Base-by-base conservation (phyloP, 2,329 filamentous ascomycete species). In the Aspergillus intermedius region DNA sequence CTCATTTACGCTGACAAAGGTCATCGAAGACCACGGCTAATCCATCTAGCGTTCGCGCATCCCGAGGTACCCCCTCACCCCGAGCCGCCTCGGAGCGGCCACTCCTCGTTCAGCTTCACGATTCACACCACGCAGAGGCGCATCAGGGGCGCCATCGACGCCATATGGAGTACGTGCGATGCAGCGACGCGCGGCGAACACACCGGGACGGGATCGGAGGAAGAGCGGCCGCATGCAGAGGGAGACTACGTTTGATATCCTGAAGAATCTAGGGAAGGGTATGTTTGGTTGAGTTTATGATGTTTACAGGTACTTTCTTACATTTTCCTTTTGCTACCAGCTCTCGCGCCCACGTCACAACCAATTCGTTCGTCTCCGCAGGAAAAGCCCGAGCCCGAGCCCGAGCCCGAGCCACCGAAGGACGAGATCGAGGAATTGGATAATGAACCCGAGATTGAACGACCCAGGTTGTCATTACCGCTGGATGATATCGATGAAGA, bases 151-250 rank as follows among this genome's bases (percentile, higher is more conserved):
- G 13, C 78, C 77, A 7, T 74, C 76, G 4, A 81, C 78, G 13
- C 78, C 78, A 1, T 75, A 80, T 68, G 77, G 76, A 22, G 71
- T 80, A 48, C 71, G 75, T 39, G 77, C 78, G 8, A 66, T 79
- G 23, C 74, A 79, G 61, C 74, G 78, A 55, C 76, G 77, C 55
- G 75, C 75, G 10, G 74, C 72, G 4, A 73, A 73, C 53, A 78
- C 77, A 2, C 75, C 77, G 17, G 70, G 67, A 30, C 71, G 75
- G 10, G 70, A 77, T 55, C 70, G 74, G 42, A 63, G 77, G 47
- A 69, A 74, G 51, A 79, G 77, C 51, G 73, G 72, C 22, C 66
- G 75, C 30, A 54, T 75, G 47, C 73, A 77, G 56, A 65, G 77
- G 37, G 77, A 80, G 59, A 80, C 78, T 5, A 77, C 77, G 4